Percentiles rank a stretch among this genome's conserved stretches.
Evolutionary conservation across 169 alveolate genomes (phyloP).

Genomic region (Eimeria sp.): DNA sequence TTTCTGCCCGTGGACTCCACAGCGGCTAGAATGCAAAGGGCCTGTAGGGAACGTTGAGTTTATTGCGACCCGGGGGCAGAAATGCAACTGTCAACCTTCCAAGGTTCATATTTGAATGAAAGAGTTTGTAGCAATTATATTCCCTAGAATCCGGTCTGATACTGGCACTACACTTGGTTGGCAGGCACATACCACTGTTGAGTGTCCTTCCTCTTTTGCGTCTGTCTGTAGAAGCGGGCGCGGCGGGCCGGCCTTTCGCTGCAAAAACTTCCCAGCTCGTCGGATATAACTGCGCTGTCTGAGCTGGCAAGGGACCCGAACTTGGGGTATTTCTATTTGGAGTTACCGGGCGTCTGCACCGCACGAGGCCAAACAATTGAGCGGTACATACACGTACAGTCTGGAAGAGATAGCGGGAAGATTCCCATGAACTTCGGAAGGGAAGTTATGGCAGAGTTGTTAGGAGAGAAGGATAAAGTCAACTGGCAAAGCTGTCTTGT

Average conservation of each 20-base stretch:
- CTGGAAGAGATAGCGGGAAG: conserved; percentile 19
- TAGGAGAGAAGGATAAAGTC: conserved; percentile 61
- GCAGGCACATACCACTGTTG: background rate
- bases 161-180: background rate
- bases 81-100: background rate
- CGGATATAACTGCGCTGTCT: conserved; percentile 52
- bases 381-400: conserved; percentile 68
- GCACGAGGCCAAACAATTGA: conserved; percentile 79
- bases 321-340: conserved; percentile 75
- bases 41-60: background rate
- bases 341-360: conserved; percentile 78
- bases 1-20: background rate
- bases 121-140: background rate
- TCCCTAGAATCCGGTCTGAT: background rate
- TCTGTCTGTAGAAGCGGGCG: conserved; percentile 71
- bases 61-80: background rate
- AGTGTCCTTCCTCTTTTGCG: background rate
- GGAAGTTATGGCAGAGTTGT: conserved; percentile 66
- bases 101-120: background rate
- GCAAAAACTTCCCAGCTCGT: conserved; percentile 4
- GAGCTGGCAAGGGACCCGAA: conserved; percentile 45
- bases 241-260: conserved; percentile 50
- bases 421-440: conserved; percentile 80
- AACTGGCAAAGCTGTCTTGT: conserved; percentile 78
- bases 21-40: background rate